Conservation (phyloP, 2,329 filamentous ascomycete genomes). For the Pyrenophora graminea region DNA sequence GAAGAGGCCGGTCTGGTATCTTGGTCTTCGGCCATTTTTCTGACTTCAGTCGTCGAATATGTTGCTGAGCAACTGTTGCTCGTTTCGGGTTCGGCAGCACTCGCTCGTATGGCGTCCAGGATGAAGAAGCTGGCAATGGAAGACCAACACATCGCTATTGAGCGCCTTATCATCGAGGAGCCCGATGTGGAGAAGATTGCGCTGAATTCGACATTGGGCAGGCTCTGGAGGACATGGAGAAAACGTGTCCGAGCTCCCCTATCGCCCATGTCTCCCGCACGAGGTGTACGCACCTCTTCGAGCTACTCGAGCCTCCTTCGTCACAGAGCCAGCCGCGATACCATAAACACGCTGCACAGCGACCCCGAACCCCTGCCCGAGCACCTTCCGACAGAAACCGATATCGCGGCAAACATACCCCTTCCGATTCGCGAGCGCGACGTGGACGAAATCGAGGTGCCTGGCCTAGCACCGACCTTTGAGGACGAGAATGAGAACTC, state of each 20-base stretch:
- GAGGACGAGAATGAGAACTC: conserved; percentile 53
- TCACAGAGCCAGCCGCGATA: conserved; percentile 37
- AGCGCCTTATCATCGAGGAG: conserved; percentile 83
- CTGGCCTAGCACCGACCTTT: conserved; percentile 69
- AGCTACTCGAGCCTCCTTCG: conserved; percentile 39
- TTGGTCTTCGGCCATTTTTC: conserved; percentile 90
- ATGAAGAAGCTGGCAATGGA: conserved; percentile 42
- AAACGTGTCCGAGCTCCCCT: conserved; percentile 68
- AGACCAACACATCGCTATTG: conserved; percentile 59
- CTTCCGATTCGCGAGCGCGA: conserved; percentile 70
- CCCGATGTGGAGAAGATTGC: conserved; percentile 91
- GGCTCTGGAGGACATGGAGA: conserved; percentile 94
- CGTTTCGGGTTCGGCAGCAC: conserved; percentile 84
- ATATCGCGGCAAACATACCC: conserved; percentile 65
- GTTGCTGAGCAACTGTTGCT: conserved; percentile 89
- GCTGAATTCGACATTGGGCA: conserved; percentile 82
- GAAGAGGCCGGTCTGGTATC: conserved; percentile 63
- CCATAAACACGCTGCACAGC: conserved; percentile 24
- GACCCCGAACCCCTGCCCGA: conserved; percentile 44
- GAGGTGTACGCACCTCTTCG: conserved; percentile 31
- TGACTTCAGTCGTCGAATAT: conserved; percentile 92
- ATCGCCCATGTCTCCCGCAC: conserved; percentile 30
- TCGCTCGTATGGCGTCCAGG: conserved; percentile 59
- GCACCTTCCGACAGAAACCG: conserved; percentile 50
- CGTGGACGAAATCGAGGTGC: conserved; percentile 78